Percentiles rank a stretch among this genome's conserved stretches.
Evolutionary conservation across 139 green algal genomes (phyloP).

Genomic region (Coccomyxa sp.): DNA sequence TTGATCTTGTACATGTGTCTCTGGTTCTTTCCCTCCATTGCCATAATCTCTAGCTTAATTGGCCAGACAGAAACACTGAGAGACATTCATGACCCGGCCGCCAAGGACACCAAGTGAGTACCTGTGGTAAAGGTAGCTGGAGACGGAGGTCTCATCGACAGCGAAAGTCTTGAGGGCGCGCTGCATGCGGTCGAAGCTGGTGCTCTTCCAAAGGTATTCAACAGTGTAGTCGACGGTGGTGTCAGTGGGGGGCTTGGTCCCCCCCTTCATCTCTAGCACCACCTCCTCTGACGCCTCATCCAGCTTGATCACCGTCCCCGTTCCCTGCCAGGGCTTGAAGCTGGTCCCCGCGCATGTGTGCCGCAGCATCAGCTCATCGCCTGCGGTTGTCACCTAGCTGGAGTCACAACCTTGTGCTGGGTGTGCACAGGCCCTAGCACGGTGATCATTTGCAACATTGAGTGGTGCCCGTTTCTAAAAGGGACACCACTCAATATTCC

Average conservation of each 20-base stretch:
- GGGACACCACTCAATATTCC: too few species aligned
- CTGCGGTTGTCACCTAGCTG: conserved; percentile 23
- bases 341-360: conserved; percentile 36
- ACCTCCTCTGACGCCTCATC: conserved; percentile 77
- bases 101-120: not conserved
- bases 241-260: conserved; percentile 40
- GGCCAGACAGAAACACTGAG: too few species aligned
- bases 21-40: too few species aligned
- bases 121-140: conserved; percentile 64
- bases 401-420: too few species aligned
- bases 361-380: conserved; percentile 88
- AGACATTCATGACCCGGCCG: too few species aligned
- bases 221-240: conserved; percentile 72
- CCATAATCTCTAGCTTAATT: too few species aligned
- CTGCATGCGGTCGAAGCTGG: conserved; percentile 90
- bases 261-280: conserved; percentile 69
- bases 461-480: too few species aligned
- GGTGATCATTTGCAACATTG: too few species aligned
- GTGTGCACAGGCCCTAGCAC: too few species aligned
- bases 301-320: conserved; percentile 72
- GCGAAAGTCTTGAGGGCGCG: conserved; percentile 80
- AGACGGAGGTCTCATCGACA: conserved; percentile 82
- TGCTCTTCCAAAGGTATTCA: conserved; percentile 93
- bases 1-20: too few species aligned
- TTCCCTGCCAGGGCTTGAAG: conserved; percentile 57